Conservation (phyloP, 306 rosid genomes). For the Glycine latifolia region DNA sequence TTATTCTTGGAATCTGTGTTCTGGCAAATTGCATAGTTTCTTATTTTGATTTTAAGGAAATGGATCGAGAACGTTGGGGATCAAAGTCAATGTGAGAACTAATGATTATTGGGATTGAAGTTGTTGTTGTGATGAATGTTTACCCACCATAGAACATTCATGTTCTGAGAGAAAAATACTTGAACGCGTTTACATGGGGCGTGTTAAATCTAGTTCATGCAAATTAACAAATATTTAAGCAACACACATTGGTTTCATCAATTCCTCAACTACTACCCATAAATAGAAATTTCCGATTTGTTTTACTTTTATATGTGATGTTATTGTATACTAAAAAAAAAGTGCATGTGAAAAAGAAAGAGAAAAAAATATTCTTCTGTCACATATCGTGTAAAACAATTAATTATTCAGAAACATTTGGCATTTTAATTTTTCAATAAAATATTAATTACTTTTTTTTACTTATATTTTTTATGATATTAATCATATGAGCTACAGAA, state of each 20-base stretch:
- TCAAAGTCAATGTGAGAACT: conserved; percentile 26
- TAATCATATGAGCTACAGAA: no score
- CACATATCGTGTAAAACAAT: no score
- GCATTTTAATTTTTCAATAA: no score
- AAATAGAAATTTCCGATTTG: conserved; percentile 26
- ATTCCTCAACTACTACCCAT: conserved; percentile 31
- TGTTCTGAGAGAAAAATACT: conserved; percentile 40
- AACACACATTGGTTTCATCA: conserved; percentile 13
- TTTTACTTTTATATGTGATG: background rate
- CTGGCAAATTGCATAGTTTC: conserved; percentile 7
- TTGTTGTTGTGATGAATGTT: conserved; percentile 5
- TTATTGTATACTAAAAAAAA: background rate
- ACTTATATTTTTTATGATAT: no score
- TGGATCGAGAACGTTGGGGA: background rate
- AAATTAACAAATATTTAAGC: conserved; percentile 30
- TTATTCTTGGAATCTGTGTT: conserved; percentile 37
- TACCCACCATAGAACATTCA: conserved; percentile 45
- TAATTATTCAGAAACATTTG: no score
- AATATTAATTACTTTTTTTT: no score
- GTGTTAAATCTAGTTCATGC: conserved; percentile 36
- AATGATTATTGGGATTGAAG: conserved; percentile 20
- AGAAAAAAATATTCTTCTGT: no score
- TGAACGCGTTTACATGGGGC: conserved; percentile 49
- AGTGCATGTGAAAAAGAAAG: background rate
- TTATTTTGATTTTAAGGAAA: background rate